These are phyloP conservation scores for Aegilops bicornis DNA, from an alignment of 176 grass and related monocot genomes.

Conservation along the genomic window DNA sequence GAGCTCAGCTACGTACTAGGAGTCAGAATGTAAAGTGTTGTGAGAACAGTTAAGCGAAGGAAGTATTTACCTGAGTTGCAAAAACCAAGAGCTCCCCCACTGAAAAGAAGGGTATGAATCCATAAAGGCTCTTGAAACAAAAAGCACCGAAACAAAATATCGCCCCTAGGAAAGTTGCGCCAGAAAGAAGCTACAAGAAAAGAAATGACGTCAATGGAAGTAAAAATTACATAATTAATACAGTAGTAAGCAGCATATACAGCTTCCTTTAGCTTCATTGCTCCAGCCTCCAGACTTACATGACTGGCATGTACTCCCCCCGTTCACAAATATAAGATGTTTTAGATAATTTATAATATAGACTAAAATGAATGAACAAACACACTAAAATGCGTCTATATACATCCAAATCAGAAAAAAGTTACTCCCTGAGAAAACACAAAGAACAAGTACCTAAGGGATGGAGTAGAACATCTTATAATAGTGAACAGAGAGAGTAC, in stretches of 20 bases:
- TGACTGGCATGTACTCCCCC: background rate
- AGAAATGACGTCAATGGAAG: constrained; percentile 10
- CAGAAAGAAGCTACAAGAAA: constrained; percentile 78
- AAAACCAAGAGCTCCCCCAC: constrained; percentile 91
- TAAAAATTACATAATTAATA: constrained; percentile 5
- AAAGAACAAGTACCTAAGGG: too few species aligned
- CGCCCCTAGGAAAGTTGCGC: constrained; percentile 82
- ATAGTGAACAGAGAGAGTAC: background rate
- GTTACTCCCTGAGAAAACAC: too few species aligned
- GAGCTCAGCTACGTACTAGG: background rate
- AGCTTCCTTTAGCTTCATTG: background rate
- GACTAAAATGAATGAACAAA: too few species aligned
- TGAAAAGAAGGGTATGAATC: constrained; percentile 83
- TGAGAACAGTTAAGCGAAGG: background rate
- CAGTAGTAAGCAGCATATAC: constrained; percentile 11
- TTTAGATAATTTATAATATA: too few species aligned
- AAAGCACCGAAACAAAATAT: constrained; percentile 97
- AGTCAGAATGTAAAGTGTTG: background rate
- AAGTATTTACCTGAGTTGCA: constrained; percentile 81
- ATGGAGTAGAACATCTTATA: too few species aligned
- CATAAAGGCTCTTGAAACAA: constrained; percentile 98
- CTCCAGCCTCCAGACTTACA: background rate
- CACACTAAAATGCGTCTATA: too few species aligned
- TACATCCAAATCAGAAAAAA: too few species aligned
- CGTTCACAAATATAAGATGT: too few species aligned